Evolutionary conservation across 2,329 filamentous ascomycete genomes (phyloP).

Genomic region (Penicillium concentricum): DNA sequence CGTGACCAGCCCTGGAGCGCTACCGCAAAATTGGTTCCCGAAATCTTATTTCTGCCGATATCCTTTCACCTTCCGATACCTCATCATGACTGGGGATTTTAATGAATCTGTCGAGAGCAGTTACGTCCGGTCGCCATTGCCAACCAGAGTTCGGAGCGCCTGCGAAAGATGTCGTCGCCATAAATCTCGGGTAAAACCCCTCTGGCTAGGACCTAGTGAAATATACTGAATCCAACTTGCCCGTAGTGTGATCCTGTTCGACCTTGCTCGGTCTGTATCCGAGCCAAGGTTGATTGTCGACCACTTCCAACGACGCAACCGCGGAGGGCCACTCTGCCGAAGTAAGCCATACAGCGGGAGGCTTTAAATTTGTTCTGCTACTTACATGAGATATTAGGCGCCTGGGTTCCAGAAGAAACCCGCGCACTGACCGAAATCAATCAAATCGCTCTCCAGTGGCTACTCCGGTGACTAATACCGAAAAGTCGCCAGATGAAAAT

Average conservation of each 20-base stretch:
- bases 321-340: constrained; percentile 7
- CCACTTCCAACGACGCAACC: constrained; percentile 1
- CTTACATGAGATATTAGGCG: neutral
- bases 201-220: neutral
- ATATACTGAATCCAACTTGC: neutral
- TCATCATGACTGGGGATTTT: neutral
- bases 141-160: constrained; percentile 30
- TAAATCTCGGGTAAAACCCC: constrained; percentile 28
- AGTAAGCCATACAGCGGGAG: constrained; percentile 4
- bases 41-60: neutral
- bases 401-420: neutral
- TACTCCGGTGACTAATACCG: neutral
- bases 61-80: neutral
- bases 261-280: constrained; percentile 35
- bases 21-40: neutral
- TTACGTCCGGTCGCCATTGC: constrained; percentile 9
- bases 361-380: neutral
- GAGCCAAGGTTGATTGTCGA: constrained; percentile 28
- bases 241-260: constrained; percentile 34
- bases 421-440: neutral
- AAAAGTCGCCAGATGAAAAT: neutral
- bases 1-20: neutral
- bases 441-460: neutral
- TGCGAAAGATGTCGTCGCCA: constrained; percentile 33
- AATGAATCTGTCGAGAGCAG: neutral